phyloP scores from a whole-genome alignment of 1,139 yeast genomes.

The Eremothecium cymbalariae region DNA sequence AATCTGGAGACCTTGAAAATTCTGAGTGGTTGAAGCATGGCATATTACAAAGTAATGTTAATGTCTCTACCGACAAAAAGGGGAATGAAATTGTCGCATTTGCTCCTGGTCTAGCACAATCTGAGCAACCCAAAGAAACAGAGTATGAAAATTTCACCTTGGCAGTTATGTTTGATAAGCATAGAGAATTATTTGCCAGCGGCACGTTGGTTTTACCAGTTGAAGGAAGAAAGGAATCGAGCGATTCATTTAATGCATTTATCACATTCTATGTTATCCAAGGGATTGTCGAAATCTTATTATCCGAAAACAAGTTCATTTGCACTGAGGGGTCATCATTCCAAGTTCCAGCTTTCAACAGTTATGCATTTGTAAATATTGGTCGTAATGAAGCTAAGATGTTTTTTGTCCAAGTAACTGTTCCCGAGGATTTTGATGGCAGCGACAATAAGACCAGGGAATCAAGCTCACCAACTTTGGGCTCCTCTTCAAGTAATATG shows the following conservation, averaged over 20 bases:
- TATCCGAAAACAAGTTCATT: constrained; percentile 52
- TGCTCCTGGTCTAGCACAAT: constrained; percentile 56
- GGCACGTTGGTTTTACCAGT: constrained; percentile 66
- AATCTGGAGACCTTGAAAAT: constrained; percentile 37
- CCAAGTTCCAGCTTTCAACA: constrained; percentile 71
- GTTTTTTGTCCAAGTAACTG: constrained; percentile 68
- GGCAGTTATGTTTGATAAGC: constrained; percentile 60
- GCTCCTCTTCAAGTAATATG: constrained; percentile 11
- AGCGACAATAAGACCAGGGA: constrained; percentile 12
- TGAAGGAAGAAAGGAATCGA: constrained; percentile 54
- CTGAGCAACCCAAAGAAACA: constrained; percentile 37
- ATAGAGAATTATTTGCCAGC: constrained; percentile 61
- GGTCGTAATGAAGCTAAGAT: constrained; percentile 52
- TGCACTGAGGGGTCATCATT: constrained; percentile 71
- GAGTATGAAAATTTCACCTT: constrained; percentile 52
- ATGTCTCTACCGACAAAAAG: constrained; percentile 41
- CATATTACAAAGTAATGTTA: constrained; percentile 46
- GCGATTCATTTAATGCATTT: constrained; percentile 58
- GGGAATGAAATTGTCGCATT: constrained; percentile 48
- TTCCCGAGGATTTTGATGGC: constrained; percentile 19
- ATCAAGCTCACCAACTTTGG: neutral
- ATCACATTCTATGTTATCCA: constrained; percentile 67
- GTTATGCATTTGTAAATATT: constrained; percentile 54
- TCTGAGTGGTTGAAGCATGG: constrained; percentile 51
- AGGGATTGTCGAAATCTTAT: constrained; percentile 62